Conservation (phyloP, 441 rosid species). For the Biscutella laevigata region DNA sequence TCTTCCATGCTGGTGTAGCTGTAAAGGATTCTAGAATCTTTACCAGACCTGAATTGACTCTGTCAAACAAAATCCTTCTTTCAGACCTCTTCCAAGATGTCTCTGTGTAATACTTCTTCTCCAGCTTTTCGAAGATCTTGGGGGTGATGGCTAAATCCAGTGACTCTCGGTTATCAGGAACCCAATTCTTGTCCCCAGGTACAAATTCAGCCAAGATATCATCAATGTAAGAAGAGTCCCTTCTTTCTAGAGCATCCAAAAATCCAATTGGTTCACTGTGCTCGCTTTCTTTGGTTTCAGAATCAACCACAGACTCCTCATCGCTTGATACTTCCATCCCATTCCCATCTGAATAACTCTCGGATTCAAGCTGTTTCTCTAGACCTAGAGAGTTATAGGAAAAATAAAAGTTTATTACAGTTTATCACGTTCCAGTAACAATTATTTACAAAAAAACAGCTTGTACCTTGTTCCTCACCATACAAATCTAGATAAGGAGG, state of each 20-base stretch:
- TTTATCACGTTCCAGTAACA: not conserved
- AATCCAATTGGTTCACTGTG: slow-evolving; percentile 21
- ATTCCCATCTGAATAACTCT: slow-evolving; percentile 41
- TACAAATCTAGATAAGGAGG: slow-evolving; percentile 25
- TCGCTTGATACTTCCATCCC: slow-evolving; percentile 57
- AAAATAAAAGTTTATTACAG: not conserved
- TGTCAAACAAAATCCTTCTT: slow-evolving; percentile 62
- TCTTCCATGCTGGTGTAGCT: slow-evolving; percentile 32
- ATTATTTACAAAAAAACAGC: too few species aligned
- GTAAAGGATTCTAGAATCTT: slow-evolving; percentile 37
- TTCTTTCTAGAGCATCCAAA: slow-evolving; percentile 34
- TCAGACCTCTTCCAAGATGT: slow-evolving; percentile 63
- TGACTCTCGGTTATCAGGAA: slow-evolving; percentile 17
- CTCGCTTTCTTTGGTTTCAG: slow-evolving; percentile 28
- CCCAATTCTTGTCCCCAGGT: slow-evolving; percentile 22
- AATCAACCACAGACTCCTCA: slow-evolving; percentile 31
- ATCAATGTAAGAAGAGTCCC: slow-evolving; percentile 57
- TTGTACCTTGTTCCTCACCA: slow-evolving; percentile 41
- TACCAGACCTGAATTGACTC: slow-evolving; percentile 39
- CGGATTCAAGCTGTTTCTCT: slow-evolving; percentile 41
- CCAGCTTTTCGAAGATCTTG: slow-evolving; percentile 51
- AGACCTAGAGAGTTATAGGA: slow-evolving; percentile 29
- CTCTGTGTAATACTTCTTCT: slow-evolving; percentile 58
- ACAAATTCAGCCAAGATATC: slow-evolving; percentile 59
- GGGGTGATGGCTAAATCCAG: slow-evolving; percentile 32